Base-by-base conservation (phyloP, 306 rosid genomes). In the Rosa persica region DNA sequence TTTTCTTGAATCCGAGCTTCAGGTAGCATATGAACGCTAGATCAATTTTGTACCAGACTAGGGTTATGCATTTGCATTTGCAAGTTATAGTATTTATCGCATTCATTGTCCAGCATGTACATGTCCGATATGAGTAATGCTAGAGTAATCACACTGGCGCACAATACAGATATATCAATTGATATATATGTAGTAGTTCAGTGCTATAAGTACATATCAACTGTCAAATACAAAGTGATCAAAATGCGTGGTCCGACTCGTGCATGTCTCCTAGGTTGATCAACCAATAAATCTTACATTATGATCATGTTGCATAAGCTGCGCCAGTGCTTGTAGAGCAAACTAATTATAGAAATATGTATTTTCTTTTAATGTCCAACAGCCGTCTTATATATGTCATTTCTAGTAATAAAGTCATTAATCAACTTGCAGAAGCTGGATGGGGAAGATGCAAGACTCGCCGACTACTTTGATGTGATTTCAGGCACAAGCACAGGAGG, bases 401-500 rank as follows among this genome's bases (percentile, higher is more conserved):
- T 58, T 10, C 65, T 64, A 64, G 30, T 40, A 47, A 25, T 30
- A 9, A 27, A 44, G 72, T 17, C 30, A 12, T 27, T 20, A 58
- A 12, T 75, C 34, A 46, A 74, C 67, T 10, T 82, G 77, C 86
- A 91, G 96, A 87, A 84, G 74, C 68, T 89, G 47, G 96, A 91
- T 36, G 93, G 96, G 25, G 82, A 86, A 30, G 76, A 89, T 51
- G 96, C 74, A 72, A 85, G 96, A 71, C 46, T 89, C 0, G 91
- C 87, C 2, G 93, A 91, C 23, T 91, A 91, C 55, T 87, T 91
- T 79, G 90, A 91, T 34, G 96, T 91, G 64, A 83, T 91, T 60
- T 65, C 93, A 1, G 96, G 93, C 54, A 91, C 93, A 51, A 91
- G 96, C 55, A 91, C 96, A 1, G 89, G 88, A 0, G 96, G 96